Base-by-base conservation (phyloP, 2,329 filamentous ascomycete species). In the Diaporthe australafricana region DNA sequence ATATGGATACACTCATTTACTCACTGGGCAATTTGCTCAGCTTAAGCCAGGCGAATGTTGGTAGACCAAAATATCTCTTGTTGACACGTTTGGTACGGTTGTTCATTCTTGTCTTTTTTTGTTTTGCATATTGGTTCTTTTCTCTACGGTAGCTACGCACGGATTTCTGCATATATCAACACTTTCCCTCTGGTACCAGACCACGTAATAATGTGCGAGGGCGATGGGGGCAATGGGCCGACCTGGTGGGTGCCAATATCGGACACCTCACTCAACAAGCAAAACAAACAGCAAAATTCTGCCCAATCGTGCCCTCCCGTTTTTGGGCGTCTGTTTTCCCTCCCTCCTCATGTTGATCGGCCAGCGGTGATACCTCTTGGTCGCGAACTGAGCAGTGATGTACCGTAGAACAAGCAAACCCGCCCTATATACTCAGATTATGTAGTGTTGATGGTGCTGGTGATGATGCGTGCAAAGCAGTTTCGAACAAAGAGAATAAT, bases 361-460 rank as follows among this genome's bases (percentile, higher is more conserved):
- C 52, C 42, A 38, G 52, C 32, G 22, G 22, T n/a, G 16, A 50
- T 38, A 60, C n/a, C 16, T 45, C 30, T 45, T 6, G 53, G 42
- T 47, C 52, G 53, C 60, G 35, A 53, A 60, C 53, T 47, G 42
- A 40, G 53, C 53, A 25, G 30, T 56, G 27, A 35, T 38, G 30
- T 65, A 30, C 25, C 30, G 30, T 38, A 30, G 30, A 32, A 48
- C 27, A 38, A 17, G n/a, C 60, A 25, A 17, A 14, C 27, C 42
- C 42, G 11, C 66, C 66, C 52, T 60, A 69, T 69, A 69, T 69
- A 60, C 66, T 69, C 60, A 50, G 42, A 69, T 69, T 69, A 69
- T 60, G 42, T 48, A 42, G 53, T 56, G 66, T 48, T 56, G 52
- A 52, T 60, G 32, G 53, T 30, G 40, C 42, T 60, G 38, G 38